Percentiles rank a stretch among this genome's conserved stretches.
These are phyloP conservation scores for Haplosporangium sp. DNA, from an alignment of 371 early-diverging fungal species.

Conservation along the genomic window DNA sequence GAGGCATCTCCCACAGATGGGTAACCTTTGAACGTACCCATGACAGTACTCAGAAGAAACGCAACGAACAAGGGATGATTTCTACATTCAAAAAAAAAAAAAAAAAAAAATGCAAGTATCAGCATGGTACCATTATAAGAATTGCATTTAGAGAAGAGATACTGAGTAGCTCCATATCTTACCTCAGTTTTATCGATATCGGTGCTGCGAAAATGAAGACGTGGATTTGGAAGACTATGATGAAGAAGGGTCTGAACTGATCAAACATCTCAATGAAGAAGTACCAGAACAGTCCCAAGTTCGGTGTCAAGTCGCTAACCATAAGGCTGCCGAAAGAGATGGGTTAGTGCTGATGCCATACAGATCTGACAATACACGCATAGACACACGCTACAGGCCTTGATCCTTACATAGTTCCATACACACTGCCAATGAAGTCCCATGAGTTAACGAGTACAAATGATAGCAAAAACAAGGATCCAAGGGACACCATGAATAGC, in stretches of 20 bases:
- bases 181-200: constrained; percentile 78
- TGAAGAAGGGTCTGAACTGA: constrained; percentile 93
- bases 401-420: constrained; percentile 79
- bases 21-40: constrained; percentile 91
- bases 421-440: constrained; percentile 76
- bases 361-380: neutral
- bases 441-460: constrained; percentile 73
- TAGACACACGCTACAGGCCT: neutral
- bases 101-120: neutral
- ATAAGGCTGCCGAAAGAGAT: constrained; percentile 47
- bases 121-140: neutral
- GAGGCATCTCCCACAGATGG: constrained; percentile 89
- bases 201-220: constrained; percentile 87
- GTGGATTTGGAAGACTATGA: constrained; percentile 91
- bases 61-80: constrained; percentile 83
- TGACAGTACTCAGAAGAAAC: constrained; percentile 75
- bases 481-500: constrained; percentile 56
- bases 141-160: neutral
- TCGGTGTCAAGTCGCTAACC: constrained; percentile 93
- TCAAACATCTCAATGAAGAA: constrained; percentile 98
- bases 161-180: constrained; percentile 5
- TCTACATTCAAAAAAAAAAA: constrained; percentile 51
- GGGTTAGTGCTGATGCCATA: neutral
- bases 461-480: constrained; percentile 65
- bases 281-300: constrained; percentile 97